phyloP scores from a whole-genome alignment of 2,329 filamentous ascomycete genomes.

The Clarireedia paspali region DNA sequence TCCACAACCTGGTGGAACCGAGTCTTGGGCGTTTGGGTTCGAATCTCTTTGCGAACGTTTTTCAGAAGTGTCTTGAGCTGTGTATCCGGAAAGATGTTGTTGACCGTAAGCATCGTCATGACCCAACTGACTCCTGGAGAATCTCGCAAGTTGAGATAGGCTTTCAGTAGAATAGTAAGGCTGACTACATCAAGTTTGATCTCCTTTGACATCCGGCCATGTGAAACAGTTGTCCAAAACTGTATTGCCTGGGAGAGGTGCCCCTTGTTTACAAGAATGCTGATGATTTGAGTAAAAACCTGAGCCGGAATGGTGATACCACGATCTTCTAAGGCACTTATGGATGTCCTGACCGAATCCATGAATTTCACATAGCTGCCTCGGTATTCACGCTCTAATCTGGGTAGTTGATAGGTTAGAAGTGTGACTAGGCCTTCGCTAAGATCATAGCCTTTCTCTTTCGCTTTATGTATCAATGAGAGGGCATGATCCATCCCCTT shows the following conservation, averaged over 20 bases:
- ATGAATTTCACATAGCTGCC: slow-evolving; percentile 1
- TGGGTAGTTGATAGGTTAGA: slow-evolving; percentile 21
- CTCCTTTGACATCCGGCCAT: slow-evolving; percentile 9
- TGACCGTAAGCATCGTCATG: slow-evolving; percentile 16
- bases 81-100: slow-evolving; percentile 20
- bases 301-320: slow-evolving; percentile 17
- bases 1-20: slow-evolving; percentile 12
- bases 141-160: slow-evolving; percentile 21
- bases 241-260: slow-evolving; percentile 18
- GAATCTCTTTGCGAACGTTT: not conserved
- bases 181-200: slow-evolving; percentile 14
- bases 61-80: slow-evolving; percentile 17
- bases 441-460: slow-evolving; percentile 15
- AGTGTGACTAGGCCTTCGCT: slow-evolving; percentile 16
- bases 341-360: slow-evolving; percentile 10
- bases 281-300: slow-evolving; percentile 23
- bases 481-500: slow-evolving; percentile 11
- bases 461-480: slow-evolving; percentile 19
- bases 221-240: slow-evolving; percentile 24
- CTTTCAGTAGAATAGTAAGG: slow-evolving; percentile 24
- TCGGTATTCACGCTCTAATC: slow-evolving; percentile 2
- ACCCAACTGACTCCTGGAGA: slow-evolving; percentile 23
- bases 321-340: slow-evolving; percentile 16
- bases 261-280: slow-evolving; percentile 18
- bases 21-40: not conserved